Evolutionary conservation across 768 basidiomycete species (phyloP).

Genomic region (Macrolepiota dolichaula): DNA sequence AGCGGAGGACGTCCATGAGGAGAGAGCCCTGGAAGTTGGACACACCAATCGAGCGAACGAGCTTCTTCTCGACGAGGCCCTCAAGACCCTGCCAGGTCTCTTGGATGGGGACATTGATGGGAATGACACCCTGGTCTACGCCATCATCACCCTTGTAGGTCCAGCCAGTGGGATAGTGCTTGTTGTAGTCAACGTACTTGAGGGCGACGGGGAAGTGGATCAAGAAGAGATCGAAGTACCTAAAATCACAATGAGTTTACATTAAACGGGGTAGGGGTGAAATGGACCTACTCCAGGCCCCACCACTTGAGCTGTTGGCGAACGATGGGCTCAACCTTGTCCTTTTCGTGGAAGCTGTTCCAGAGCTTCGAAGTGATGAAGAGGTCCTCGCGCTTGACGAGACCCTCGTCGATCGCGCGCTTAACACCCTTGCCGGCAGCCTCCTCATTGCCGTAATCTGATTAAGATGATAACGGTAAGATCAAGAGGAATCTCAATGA

Average conservation of each 20-base stretch:
- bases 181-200: conserved; percentile 71
- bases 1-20: conserved; percentile 73
- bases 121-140: conserved; percentile 43
- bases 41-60: conserved; percentile 73
- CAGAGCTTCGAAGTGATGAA: conserved; percentile 91
- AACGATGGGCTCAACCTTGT: conserved; percentile 51
- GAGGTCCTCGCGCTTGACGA: conserved; percentile 86
- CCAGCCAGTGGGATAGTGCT: conserved; percentile 85
- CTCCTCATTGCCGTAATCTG: conserved; percentile 87
- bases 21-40: conserved; percentile 76
- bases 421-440: conserved; percentile 78
- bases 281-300: conserved; percentile 59
- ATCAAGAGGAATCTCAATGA: background rate
- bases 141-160: conserved; percentile 47
- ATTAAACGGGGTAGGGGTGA: background rate
- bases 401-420: conserved; percentile 73
- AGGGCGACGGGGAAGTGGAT: conserved; percentile 87
- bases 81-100: conserved; percentile 89
- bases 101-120: conserved; percentile 66
- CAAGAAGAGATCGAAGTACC: conserved; percentile 76
- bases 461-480: conserved; percentile 10
- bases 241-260: background rate
- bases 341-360: conserved; percentile 85
- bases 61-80: conserved; percentile 64
- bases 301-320: conserved; percentile 66